Evolutionary conservation across 106 monocot genomes (phyloP).

Genomic region (Amphibolis antarctica): DNA sequence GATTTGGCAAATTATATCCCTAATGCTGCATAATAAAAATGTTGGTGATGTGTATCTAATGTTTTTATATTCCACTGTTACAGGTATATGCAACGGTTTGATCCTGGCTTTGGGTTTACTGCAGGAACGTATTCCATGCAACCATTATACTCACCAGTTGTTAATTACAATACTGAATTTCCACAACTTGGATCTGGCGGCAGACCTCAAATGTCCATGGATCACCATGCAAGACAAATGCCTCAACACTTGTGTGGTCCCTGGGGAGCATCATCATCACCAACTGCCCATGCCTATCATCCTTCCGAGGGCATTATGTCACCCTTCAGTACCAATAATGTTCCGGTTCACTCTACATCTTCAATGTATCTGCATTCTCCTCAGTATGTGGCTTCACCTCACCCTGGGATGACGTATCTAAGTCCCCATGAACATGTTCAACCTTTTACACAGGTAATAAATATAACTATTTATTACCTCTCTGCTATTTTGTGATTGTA

Average conservation of each 20-base stretch:
- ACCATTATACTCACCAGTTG: slow-evolving; percentile 64
- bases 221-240: slow-evolving; percentile 32
- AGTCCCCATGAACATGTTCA: slow-evolving; percentile 28
- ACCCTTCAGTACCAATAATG: slow-evolving; percentile 35
- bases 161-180: slow-evolving; percentile 87
- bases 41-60: background rate
- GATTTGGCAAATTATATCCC: too few relatives aligned
- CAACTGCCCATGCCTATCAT: slow-evolving; percentile 38
- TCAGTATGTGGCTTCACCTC: slow-evolving; percentile 33
- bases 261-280: slow-evolving; percentile 37
- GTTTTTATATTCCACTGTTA: background rate
- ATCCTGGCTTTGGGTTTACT: slow-evolving; percentile 94
- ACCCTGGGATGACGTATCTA: slow-evolving; percentile 29
- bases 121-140: slow-evolving; percentile 57
- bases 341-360: slow-evolving; percentile 30
- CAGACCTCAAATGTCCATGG: slow-evolving; percentile 39
- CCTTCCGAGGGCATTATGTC: slow-evolving; percentile 57
- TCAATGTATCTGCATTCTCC: slow-evolving; percentile 58
- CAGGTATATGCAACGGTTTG: slow-evolving; percentile 88
- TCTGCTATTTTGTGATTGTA: background rate
- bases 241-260: slow-evolving; percentile 39
- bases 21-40: too few relatives aligned
- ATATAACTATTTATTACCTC: background rate
- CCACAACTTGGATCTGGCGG: slow-evolving; percentile 63
- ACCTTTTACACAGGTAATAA: slow-evolving; percentile 5